These are phyloP conservation scores for Sphagnum fallax DNA, from an alignment of 228 moss, liverwort and hornwort species.

Conservation along the genomic window DNA sequence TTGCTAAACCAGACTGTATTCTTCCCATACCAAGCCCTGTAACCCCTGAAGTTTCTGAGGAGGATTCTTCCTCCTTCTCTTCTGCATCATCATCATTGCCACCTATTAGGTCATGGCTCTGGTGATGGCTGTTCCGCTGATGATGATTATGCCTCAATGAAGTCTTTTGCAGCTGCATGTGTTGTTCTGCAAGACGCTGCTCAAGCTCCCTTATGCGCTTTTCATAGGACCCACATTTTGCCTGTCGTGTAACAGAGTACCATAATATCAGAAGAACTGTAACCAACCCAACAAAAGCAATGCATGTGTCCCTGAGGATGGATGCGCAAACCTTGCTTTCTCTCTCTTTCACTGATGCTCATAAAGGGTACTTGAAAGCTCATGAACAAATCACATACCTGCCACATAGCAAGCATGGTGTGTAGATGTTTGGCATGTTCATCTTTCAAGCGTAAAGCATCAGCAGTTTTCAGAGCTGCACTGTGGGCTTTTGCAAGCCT, in stretches of 20 bases:
- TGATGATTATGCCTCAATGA: slow-evolving; percentile 19
- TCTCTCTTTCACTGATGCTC: no score
- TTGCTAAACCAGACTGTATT: slow-evolving; percentile 36
- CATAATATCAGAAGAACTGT: no score
- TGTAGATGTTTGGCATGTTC: slow-evolving; percentile 82
- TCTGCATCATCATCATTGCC: slow-evolving; percentile 14
- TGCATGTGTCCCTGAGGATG: no score
- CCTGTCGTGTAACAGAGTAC: slow-evolving; percentile 13
- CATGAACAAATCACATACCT: slow-evolving; percentile 14
- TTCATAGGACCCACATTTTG: slow-evolving; percentile 74
- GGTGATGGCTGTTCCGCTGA: slow-evolving; percentile 11
- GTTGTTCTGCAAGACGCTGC: slow-evolving; percentile 84
- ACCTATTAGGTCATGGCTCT: slow-evolving; percentile 7
- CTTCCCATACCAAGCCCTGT: slow-evolving; percentile 47
- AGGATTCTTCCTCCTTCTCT: slow-evolving; percentile 34
- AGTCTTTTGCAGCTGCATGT: slow-evolving; percentile 74
- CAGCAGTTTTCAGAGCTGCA: slow-evolving; percentile 64
- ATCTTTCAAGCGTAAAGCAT: slow-evolving; percentile 87
- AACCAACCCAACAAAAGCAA: no score
- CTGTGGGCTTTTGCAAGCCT: slow-evolving; percentile 22
- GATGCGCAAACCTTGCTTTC: no score
- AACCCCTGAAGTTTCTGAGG: slow-evolving; percentile 64
- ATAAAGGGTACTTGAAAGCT: no score
- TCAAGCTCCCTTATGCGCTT: slow-evolving; percentile 93
- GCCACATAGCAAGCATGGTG: slow-evolving; percentile 54